phyloP scores from a whole-genome alignment of 2,329 filamentous ascomycete species.

The Trichoderma harzianum region DNA sequence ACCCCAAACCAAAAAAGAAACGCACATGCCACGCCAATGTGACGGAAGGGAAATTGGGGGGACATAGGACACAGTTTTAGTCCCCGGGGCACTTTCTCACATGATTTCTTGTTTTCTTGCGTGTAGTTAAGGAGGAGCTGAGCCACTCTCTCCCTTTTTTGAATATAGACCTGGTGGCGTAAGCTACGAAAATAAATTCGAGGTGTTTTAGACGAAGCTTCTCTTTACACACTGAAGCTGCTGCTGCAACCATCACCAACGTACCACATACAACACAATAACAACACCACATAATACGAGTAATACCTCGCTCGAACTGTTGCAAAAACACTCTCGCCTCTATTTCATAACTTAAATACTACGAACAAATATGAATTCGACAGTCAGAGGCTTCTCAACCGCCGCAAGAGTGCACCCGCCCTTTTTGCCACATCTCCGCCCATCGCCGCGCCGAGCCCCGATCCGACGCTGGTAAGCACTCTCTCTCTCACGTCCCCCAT shows the following conservation, averaged over 20 bases:
- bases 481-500: not conserved
- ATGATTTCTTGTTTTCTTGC: not conserved
- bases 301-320: not conserved
- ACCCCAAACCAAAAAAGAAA: not conserved
- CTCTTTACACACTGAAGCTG: not conserved
- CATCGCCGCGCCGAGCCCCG: constrained; percentile 29
- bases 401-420: constrained; percentile 34
- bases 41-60: not conserved
- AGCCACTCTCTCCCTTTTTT: not conserved
- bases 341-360: not conserved
- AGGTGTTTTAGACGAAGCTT: not conserved
- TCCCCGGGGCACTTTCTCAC: not conserved
- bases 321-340: not conserved
- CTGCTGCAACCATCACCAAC: not conserved
- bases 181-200: not conserved
- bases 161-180: not conserved
- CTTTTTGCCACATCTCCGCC: constrained; percentile 33
- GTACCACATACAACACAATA: not conserved
- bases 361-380: not conserved
- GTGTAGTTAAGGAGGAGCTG: not conserved
- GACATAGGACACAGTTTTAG: not conserved
- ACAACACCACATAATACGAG: not conserved
- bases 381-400: constrained; percentile 29
- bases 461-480: constrained; percentile 31
- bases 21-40: not conserved